A percentile compares a stretch with the other conserved stretches of the same genome.
These are phyloP conservation scores for Hypoxylon sp. DNA, from an alignment of 2,329 filamentous ascomycete genomes.

Conservation along the genomic window DNA sequence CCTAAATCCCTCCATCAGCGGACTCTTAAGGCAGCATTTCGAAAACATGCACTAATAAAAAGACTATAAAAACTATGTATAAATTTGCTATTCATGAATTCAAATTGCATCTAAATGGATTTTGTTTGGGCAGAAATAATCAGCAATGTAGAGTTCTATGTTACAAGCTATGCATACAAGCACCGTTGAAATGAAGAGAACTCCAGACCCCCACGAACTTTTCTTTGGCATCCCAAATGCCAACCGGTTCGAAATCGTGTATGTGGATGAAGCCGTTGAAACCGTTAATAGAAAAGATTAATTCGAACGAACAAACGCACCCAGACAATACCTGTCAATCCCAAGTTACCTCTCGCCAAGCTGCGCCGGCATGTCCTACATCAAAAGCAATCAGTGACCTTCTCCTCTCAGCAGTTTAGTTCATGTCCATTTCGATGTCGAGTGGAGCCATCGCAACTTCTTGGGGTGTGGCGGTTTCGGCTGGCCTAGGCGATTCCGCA, in stretches of 20 bases:
- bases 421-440: constrained; percentile 62
- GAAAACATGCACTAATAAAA: constrained; percentile 40
- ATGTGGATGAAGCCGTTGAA: constrained; percentile 36
- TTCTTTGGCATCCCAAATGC: constrained; percentile 40
- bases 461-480: constrained; percentile 47
- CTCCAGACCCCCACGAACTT: constrained; percentile 36
- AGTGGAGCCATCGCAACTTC: constrained; percentile 38
- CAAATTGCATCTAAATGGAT: neutral
- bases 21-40: constrained; percentile 30
- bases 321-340: constrained; percentile 45
- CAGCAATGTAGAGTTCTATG: constrained; percentile 38
- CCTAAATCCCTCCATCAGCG: constrained; percentile 38
- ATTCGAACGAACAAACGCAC: constrained; percentile 42
- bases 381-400: constrained; percentile 43
- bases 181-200: constrained; percentile 40
- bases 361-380: constrained; percentile 46
- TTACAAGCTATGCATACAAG: constrained; percentile 46
- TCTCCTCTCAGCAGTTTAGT: constrained; percentile 50
- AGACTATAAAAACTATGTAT: constrained; percentile 1
- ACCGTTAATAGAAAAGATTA: constrained; percentile 37
- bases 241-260: constrained; percentile 42
- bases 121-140: constrained; percentile 27
- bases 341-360: constrained; percentile 49
- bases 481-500: constrained; percentile 60
- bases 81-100: neutral